Conservation (phyloP, 345 rosid species). For the Camelina hispida region DNA sequence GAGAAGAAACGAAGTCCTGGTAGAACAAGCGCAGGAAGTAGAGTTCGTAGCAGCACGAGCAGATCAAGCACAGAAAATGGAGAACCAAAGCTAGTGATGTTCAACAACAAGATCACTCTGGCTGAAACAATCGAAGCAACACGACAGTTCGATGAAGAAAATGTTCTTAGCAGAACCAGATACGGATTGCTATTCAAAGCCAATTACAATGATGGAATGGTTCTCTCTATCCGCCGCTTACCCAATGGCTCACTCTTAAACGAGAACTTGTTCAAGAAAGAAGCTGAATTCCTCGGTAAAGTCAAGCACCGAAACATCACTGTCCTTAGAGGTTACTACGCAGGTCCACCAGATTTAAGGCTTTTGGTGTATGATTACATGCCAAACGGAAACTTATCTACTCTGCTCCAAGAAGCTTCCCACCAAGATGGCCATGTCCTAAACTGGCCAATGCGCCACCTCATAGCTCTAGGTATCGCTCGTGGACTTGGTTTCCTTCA, state of each 20-base stretch:
- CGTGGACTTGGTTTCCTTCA: slow-evolving; percentile 87
- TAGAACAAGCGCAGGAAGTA: slow-evolving; percentile 81
- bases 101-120: slow-evolving; percentile 82
- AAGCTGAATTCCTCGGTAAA: slow-evolving; percentile 81
- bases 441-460: slow-evolving; percentile 99
- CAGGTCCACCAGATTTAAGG: slow-evolving; percentile 79
- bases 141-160: slow-evolving; percentile 89
- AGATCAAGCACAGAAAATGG: slow-evolving; percentile 71
- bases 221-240: slow-evolving; percentile 79
- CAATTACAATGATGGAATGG: slow-evolving; percentile 87
- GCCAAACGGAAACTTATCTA: slow-evolving; percentile 96
- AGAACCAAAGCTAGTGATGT: slow-evolving; percentile 92
- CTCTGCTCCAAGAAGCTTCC: slow-evolving; percentile 94
- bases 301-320: slow-evolving; percentile 89
- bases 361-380: slow-evolving; percentile 89
- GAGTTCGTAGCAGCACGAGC: slow-evolving; percentile 76
- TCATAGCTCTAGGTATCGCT: slow-evolving; percentile 92
- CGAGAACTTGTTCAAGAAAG: slow-evolving; percentile 77
- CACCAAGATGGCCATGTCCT: slow-evolving; percentile 98
- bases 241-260: slow-evolving; percentile 60
- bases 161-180: slow-evolving; percentile 79
- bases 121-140: slow-evolving; percentile 93
- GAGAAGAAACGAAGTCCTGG: slow-evolving; percentile 91
- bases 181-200: slow-evolving; percentile 89
- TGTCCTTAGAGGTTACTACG: slow-evolving; percentile 87